Evolutionary conservation across 1,139 yeast genomes (phyloP).

Genomic region (Pneumocystis sp.): DNA sequence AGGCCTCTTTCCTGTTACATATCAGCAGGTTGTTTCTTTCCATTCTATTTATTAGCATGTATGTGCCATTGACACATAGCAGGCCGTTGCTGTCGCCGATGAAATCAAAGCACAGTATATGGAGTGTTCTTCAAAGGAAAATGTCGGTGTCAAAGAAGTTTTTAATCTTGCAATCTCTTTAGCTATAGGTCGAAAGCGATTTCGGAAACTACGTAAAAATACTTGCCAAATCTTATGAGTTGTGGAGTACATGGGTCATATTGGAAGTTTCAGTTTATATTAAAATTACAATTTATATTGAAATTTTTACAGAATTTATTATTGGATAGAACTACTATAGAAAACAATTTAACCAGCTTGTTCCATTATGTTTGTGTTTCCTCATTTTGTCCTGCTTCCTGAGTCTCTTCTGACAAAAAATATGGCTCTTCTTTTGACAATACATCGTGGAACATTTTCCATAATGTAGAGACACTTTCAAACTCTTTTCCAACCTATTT

Average conservation of each 20-base stretch:
- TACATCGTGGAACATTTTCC: constrained; percentile 18
- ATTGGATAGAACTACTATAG: background rate
- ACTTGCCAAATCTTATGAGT: constrained; percentile 4
- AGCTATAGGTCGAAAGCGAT: constrained; percentile 9
- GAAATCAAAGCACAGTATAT: constrained; percentile 63
- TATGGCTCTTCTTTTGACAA: constrained; percentile 10
- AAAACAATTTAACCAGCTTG: background rate
- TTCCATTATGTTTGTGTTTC: constrained; percentile 1
- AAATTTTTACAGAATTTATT: background rate
- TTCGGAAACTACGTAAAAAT: constrained; percentile 2
- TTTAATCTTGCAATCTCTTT: constrained; percentile 31
- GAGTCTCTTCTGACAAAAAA: background rate
- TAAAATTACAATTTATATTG: background rate
- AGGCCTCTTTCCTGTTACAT: constrained; percentile 33
- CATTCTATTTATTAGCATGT: constrained; percentile 15
- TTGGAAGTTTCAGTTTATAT: background rate
- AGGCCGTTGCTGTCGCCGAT: constrained; percentile 35
- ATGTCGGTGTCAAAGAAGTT: constrained; percentile 50
- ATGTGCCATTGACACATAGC: constrained; percentile 1
- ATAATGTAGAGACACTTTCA: constrained; percentile 18
- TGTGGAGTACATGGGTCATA: background rate
- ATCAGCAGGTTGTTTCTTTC: constrained; percentile 22
- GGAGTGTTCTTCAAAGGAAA: constrained; percentile 62
- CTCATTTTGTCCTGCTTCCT: background rate
- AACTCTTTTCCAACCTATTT: constrained; percentile 18